Percentiles rank a stretch among this genome's conserved stretches.
These are phyloP conservation scores for Aphanomyces invadans DNA, from an alignment of 352 stramenopile species.

Conservation along the genomic window DNA sequence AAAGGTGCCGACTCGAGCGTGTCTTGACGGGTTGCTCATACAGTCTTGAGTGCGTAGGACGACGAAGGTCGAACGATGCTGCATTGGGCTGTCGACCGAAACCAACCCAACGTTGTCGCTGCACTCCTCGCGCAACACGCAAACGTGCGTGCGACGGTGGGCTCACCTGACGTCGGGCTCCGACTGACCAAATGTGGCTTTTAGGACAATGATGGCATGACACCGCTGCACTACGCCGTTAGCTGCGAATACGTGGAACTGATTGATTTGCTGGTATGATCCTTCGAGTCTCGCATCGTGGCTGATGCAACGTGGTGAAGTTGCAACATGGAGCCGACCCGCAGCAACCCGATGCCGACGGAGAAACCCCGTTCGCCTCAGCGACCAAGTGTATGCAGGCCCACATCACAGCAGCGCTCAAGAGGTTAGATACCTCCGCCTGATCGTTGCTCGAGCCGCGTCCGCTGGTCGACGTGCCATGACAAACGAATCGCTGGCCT, in stretches of 20 bases:
- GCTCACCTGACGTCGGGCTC: not conserved
- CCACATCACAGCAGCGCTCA: conserved; percentile 27
- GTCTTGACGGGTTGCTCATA: not conserved
- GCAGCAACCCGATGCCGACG: conserved; percentile 57
- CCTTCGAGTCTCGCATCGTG: not conserved
- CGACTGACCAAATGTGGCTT: not conserved
- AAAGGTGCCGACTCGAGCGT: conserved; percentile 27
- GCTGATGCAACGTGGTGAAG: conserved; percentile 26
- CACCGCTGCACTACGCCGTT: conserved; percentile 64
- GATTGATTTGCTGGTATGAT: conserved; percentile 45
- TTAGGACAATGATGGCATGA: conserved; percentile 75
- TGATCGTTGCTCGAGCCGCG: too few species aligned
- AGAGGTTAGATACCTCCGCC: conserved; percentile 27
- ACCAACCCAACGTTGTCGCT: conserved; percentile 43
- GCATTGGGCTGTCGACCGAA: conserved; percentile 70
- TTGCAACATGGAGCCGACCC: conserved; percentile 50
- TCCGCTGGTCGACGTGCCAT: too few species aligned
- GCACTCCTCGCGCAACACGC: conserved; percentile 46
- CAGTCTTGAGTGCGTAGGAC: conserved; percentile 32
- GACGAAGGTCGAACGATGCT: conserved; percentile 72
- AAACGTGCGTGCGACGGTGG: conserved; percentile 51
- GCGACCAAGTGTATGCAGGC: conserved; percentile 35
- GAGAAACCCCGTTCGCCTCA: conserved; percentile 46
- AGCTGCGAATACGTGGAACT: conserved; percentile 66
- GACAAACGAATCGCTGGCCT: too few species aligned